A percentile compares a stretch with the other conserved stretches of the same genome.
Conservation (phyloP, 371 early-diverging fungal species). For the Lichtheimia ramosa region DNA sequence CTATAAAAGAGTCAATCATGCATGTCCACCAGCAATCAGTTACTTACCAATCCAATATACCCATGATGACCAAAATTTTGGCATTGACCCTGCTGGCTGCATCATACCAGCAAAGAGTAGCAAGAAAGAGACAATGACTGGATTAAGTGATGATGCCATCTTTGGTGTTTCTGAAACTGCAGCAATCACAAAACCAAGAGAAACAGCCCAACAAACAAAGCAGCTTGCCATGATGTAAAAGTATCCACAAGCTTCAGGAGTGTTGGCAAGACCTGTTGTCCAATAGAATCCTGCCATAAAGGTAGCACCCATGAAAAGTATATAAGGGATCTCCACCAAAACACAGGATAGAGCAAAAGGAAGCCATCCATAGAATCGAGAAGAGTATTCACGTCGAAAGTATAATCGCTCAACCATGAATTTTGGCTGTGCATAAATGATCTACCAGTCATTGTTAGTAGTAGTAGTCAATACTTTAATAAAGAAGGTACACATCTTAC, state of each 20-base stretch:
- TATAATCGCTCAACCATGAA: slow-evolving; percentile 67
- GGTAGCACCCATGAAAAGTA: slow-evolving; percentile 44
- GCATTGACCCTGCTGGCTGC: slow-evolving; percentile 57
- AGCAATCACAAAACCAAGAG: slow-evolving; percentile 65
- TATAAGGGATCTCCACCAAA: slow-evolving; percentile 56
- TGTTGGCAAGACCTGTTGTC: slow-evolving; percentile 54
- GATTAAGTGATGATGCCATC: slow-evolving; percentile 62
- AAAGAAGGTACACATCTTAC: neutral
- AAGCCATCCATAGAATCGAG: slow-evolving; percentile 68
- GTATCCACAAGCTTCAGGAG: slow-evolving; percentile 45
- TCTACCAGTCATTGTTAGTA: slow-evolving; percentile 15
- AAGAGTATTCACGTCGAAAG: slow-evolving; percentile 66
- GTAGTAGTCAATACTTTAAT: neutral
- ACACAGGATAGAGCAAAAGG: slow-evolving; percentile 56
- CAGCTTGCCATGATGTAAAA: slow-evolving; percentile 55
- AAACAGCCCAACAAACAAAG: slow-evolving; percentile 56
- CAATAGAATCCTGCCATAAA: slow-evolving; percentile 65
- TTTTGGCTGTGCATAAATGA: slow-evolving; percentile 67
- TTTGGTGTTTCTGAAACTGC: slow-evolving; percentile 56
- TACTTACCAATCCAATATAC: slow-evolving; percentile 51
- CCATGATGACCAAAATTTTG: slow-evolving; percentile 68
- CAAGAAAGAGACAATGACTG: slow-evolving; percentile 60
- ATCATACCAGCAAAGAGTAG: slow-evolving; percentile 65
- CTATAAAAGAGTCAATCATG: neutral
- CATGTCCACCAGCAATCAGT: too few species aligned